Evolutionary conservation across 371 early-diverging fungal species (phyloP).

Genomic region (Mortierella sp.): DNA sequence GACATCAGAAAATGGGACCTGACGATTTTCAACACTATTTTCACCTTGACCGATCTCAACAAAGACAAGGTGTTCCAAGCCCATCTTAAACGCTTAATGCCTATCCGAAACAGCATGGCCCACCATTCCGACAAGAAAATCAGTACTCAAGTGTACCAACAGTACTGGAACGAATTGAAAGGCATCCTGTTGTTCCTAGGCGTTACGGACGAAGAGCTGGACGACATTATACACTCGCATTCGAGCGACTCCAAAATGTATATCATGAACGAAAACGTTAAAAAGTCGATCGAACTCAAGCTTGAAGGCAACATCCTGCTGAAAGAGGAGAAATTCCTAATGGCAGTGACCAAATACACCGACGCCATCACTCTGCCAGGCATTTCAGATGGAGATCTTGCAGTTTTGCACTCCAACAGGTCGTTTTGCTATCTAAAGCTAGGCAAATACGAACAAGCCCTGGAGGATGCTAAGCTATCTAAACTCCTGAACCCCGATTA

Average conservation of each 20-base stretch:
- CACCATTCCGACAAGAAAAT: constrained; percentile 42
- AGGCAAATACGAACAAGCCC: constrained; percentile 30
- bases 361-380: constrained; percentile 43
- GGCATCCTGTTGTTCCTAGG: constrained; percentile 35
- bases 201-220: constrained; percentile 45
- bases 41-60: constrained; percentile 49
- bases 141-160: constrained; percentile 35
- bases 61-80: constrained; percentile 36
- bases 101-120: constrained; percentile 42
- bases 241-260: constrained; percentile 43
- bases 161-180: constrained; percentile 43
- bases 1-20: constrained; percentile 45
- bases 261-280: constrained; percentile 35
- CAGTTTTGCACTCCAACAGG: constrained; percentile 41
- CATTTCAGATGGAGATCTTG: constrained; percentile 35
- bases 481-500: constrained; percentile 38
- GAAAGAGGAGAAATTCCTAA: constrained; percentile 29
- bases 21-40: constrained; percentile 35
- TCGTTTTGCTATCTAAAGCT: constrained; percentile 36
- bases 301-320: constrained; percentile 34
- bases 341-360: constrained; percentile 39
- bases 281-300: constrained; percentile 39
- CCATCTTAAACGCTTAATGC: constrained; percentile 36
- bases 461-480: constrained; percentile 40
- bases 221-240: constrained; percentile 40